Percentiles rank a stretch among this genome's conserved stretches.
These are phyloP conservation scores for Xylaria telfairii DNA, from an alignment of 495 filamentous ascomycete species.

Conservation along the genomic window DNA sequence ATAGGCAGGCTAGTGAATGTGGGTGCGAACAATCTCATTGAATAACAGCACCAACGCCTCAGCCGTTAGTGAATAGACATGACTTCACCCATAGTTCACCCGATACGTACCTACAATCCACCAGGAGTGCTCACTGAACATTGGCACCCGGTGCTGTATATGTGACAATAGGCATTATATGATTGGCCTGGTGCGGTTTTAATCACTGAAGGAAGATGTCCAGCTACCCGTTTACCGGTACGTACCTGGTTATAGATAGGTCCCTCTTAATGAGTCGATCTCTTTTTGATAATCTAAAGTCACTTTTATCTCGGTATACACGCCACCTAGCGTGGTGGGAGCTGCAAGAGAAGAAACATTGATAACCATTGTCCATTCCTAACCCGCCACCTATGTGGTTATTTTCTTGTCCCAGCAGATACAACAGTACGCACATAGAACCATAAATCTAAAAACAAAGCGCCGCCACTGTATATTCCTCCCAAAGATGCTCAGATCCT, in stretches of 20 bases:
- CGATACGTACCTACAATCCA: neutral
- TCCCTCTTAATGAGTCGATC: neutral
- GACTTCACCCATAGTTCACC: neutral
- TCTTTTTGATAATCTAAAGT: too few relatives aligned
- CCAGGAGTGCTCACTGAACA: neutral
- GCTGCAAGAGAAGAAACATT: too few relatives aligned
- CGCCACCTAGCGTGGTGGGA: too few relatives aligned
- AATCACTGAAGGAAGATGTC: neutral
- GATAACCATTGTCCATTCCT: too few relatives aligned
- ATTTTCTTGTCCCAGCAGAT: too few relatives aligned
- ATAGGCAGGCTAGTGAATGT: neutral
- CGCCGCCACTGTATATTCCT: neutral
- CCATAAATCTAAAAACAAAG: neutral
- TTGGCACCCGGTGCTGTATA: neutral
- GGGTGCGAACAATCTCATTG: neutral
- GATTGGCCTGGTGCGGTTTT: neutral
- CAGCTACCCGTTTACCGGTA: neutral
- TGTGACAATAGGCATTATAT: neutral
- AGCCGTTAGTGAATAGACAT: neutral
- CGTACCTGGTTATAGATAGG: neutral
- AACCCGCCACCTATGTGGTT: too few relatives aligned
- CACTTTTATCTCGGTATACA: too few relatives aligned
- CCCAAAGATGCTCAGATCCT: neutral
- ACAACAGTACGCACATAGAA: neutral
- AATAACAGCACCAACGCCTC: neutral